These are phyloP conservation scores for Maudiozyma serrabonitensis DNA, from an alignment of 805 yeast genomes.

Conservation along the genomic window DNA sequence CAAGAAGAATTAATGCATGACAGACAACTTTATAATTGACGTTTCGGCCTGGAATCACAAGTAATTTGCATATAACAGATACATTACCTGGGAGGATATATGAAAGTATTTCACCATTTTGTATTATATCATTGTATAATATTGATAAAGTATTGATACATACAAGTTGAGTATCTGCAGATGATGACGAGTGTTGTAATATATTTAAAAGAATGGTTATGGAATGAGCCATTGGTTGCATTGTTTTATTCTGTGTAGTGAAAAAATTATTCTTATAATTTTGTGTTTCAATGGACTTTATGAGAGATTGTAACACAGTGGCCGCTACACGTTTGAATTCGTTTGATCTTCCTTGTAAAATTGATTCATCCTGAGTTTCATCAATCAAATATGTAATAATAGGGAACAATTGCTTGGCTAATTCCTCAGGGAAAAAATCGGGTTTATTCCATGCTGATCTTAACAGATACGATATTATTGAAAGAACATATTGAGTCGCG, in stretches of 20 bases:
- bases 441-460: conserved; percentile 37
- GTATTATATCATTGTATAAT: conserved; percentile 28
- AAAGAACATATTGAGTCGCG: conserved; percentile 37
- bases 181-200: conserved; percentile 16
- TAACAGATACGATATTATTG: conserved; percentile 37
- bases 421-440: conserved; percentile 29
- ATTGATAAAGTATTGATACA: conserved; percentile 29
- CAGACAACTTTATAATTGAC: conserved; percentile 33
- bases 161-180: conserved; percentile 26
- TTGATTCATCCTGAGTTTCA: conserved; percentile 18
- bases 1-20: conserved; percentile 25
- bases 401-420: conserved; percentile 40
- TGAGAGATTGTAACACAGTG: conserved; percentile 22
- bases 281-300: conserved; percentile 28
- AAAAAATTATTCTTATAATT: conserved; percentile 12
- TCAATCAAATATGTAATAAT: conserved; percentile 36
- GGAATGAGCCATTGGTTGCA: conserved; percentile 39
- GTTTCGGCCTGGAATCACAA: conserved; percentile 24
- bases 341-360: conserved; percentile 4
- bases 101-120: conserved; percentile 41
- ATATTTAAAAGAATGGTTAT: conserved; percentile 36
- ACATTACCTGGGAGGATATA: conserved; percentile 44
- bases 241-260: conserved; percentile 12
- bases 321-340: conserved; percentile 31
- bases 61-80: conserved; percentile 34